Base-by-base conservation (phyloP, 768 basidiomycete species). In the Leccinum obscurum region DNA sequence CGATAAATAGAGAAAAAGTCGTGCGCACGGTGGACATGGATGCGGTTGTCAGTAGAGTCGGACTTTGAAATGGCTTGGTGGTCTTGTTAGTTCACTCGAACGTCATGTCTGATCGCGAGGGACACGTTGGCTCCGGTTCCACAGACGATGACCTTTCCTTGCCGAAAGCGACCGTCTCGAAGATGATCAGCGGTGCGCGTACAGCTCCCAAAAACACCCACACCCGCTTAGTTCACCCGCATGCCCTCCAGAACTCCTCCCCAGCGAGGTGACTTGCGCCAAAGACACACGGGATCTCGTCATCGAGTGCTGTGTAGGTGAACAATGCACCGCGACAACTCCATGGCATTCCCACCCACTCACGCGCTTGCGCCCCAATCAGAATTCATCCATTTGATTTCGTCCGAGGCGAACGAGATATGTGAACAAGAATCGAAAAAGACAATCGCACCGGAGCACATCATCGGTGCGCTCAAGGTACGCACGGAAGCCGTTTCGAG, bases 231-330 rank as follows among this genome's bases (percentile, higher is more conserved):
- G 48, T 55, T 58, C 61, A 59, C 49, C 24, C 32, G n/a, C 41
- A 51, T 14, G 41, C 39, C 17, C 52, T 60, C 34, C 72, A 98
- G 97, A 99, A 69, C 77, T 98, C 63, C 83, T 98, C 15, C 94
- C 96, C 24, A 84, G 76, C 65, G 95, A 97, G 68, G 82, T 96
- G 13, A 80, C 86, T 32, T 98, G 94, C 70, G 85, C 95, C 26
- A 98, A 98, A 77, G 97, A 98, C 69, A 96, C 96, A 63, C 89
- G 94, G 67, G 97, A 98, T 80, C 77, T 98, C 64, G 89, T 99
- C 46, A 95, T 95, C 75, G 95, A 98, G 78, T 98, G 95, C 69
- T 98, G 96, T 85, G 93, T 98, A 85, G 97, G 97, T 97, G 80
- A 89, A 89, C 83, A 80, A 80, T 61, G 57, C 60, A 41, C 54